phyloP scores from a whole-genome alignment of 2,329 filamentous ascomycete genomes.

The Parafenestella ontariensis region DNA sequence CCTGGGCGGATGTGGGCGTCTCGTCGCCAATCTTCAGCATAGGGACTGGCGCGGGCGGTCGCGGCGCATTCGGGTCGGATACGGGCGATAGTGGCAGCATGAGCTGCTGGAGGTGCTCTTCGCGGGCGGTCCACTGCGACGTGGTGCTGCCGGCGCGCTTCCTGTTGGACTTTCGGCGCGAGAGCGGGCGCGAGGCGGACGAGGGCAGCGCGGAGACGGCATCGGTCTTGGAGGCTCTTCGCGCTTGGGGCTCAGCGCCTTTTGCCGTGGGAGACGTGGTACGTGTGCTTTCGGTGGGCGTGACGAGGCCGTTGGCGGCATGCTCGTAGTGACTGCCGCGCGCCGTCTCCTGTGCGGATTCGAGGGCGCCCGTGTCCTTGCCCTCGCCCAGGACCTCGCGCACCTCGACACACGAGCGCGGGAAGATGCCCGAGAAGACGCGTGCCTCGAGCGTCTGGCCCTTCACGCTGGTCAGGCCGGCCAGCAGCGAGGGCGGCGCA shows the following conservation, averaged over 20 bases:
- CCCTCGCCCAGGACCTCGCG: conserved; percentile 81
- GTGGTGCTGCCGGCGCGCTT: conserved; percentile 44
- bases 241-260: conserved; percentile 16
- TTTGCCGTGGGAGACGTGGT: conserved; percentile 35
- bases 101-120: conserved; percentile 49
- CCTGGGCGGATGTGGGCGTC: conserved; percentile 84
- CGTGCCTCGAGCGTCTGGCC: conserved; percentile 93
- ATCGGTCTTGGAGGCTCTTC: conserved; percentile 34
- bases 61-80: conserved; percentile 70
- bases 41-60: conserved; percentile 89
- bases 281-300: conserved; percentile 48
- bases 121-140: conserved; percentile 50
- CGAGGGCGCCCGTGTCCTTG: conserved; percentile 28
- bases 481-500: conserved; percentile 89
- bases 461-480: conserved; percentile 87
- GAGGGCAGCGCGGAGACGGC: conserved; percentile 32
- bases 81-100: conserved; percentile 49
- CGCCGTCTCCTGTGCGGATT: conserved; percentile 25
- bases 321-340: conserved; percentile 30
- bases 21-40: conserved; percentile 99
- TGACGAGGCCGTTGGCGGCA: conserved; percentile 48
- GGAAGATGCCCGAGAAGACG: conserved; percentile 98
- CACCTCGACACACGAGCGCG: conserved; percentile 91
- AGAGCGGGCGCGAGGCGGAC: conserved; percentile 34
- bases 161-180: conserved; percentile 38